Percentiles rank a stretch among this genome's conserved stretches.
phyloP scores from a whole-genome alignment of 441 rosid genomes.

The Bruguiera hainesii region DNA sequence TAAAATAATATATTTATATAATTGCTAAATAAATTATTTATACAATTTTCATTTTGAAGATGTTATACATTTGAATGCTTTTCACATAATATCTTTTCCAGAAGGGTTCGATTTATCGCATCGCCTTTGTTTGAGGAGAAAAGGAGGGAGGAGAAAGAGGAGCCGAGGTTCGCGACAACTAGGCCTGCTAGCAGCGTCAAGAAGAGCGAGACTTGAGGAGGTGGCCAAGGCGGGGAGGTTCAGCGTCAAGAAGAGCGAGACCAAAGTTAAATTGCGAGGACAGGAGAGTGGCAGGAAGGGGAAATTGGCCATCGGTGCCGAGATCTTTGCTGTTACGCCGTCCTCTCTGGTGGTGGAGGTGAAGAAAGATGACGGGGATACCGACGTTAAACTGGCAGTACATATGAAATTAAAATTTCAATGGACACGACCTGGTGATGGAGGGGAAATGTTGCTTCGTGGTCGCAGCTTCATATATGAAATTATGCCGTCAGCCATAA shows the following conservation, averaged over 20 bases:
- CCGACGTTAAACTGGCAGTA: too few relatives aligned
- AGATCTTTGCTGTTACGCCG: conserved; percentile 69
- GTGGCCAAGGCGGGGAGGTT: conserved; percentile 62
- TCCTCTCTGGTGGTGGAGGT: conserved; percentile 74
- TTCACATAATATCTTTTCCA: conserved; percentile 76
- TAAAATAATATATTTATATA: too few relatives aligned
- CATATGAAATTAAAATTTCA: too few relatives aligned
- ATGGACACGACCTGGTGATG: too few relatives aligned
- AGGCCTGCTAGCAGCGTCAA: conserved; percentile 65
- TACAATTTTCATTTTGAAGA: too few relatives aligned
- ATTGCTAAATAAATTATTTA: too few relatives aligned
- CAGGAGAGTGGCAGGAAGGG: conserved; percentile 80
- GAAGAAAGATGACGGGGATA: conserved; percentile 76
- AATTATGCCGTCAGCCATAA: too few relatives aligned
- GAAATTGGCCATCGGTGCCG: conserved; percentile 65
- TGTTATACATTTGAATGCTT: conserved; percentile 41
- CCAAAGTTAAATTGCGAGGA: conserved; percentile 69
- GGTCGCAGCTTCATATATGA: too few relatives aligned
- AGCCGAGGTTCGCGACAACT: conserved; percentile 72
- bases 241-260: conserved; percentile 65
- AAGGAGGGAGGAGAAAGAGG: conserved; percentile 65
- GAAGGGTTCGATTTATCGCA: conserved; percentile 82
- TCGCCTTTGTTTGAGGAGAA: conserved; percentile 80
- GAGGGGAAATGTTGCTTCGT: too few relatives aligned
- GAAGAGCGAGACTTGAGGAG: conserved; percentile 51